Percentiles rank a stretch among this genome's conserved stretches.
Evolutionary conservation across 768 basidiomycete species (phyloP).

Genomic region (Auricularia cornea): DNA sequence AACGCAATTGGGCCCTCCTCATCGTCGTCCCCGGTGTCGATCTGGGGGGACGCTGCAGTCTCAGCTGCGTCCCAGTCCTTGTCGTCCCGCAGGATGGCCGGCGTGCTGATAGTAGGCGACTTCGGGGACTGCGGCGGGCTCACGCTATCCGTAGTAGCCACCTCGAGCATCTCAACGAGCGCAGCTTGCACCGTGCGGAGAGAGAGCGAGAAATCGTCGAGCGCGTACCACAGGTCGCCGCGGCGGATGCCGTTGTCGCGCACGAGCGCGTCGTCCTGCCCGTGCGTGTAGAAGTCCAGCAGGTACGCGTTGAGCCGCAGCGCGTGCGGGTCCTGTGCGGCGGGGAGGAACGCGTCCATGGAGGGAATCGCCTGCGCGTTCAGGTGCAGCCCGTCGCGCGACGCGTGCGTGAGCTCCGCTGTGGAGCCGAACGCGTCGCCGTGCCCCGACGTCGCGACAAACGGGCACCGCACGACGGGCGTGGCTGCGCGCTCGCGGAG

Average conservation of each 20-base stretch:
- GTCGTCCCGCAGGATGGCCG: conserved; percentile 23
- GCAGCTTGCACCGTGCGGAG: conserved; percentile 41
- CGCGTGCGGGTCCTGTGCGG: conserved; percentile 5
- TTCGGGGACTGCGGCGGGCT: too few relatives aligned
- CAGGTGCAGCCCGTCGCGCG: conserved; percentile 44
- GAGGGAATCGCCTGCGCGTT: conserved; percentile 56
- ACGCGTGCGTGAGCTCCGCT: conserved; percentile 43
- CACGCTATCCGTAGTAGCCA: background rate
- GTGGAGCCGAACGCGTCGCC: conserved; percentile 45
- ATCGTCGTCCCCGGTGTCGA: conserved; percentile 13
- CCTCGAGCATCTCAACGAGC: conserved; percentile 21
- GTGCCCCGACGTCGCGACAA: conserved; percentile 63
- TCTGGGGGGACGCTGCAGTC: conserved; percentile 1
- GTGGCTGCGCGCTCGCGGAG: conserved; percentile 32
- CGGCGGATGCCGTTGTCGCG: conserved; percentile 49
- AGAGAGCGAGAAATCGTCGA: conserved; percentile 50
- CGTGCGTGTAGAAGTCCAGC: conserved; percentile 61
- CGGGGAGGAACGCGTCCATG: conserved; percentile 17
- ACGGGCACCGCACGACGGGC: conserved; percentile 44
- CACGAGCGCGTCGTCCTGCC: conserved; percentile 39
- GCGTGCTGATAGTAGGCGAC: too few relatives aligned
- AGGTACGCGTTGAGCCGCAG: conserved; percentile 54
- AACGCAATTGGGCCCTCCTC: conserved; percentile 20
- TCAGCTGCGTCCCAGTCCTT: conserved; percentile 14
- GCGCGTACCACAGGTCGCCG: conserved; percentile 57